Percentiles rank a stretch among this genome's conserved stretches.
phyloP scores from a whole-genome alignment of 768 basidiomycete genomes.

The Gloeopeniophorella convolvens region DNA sequence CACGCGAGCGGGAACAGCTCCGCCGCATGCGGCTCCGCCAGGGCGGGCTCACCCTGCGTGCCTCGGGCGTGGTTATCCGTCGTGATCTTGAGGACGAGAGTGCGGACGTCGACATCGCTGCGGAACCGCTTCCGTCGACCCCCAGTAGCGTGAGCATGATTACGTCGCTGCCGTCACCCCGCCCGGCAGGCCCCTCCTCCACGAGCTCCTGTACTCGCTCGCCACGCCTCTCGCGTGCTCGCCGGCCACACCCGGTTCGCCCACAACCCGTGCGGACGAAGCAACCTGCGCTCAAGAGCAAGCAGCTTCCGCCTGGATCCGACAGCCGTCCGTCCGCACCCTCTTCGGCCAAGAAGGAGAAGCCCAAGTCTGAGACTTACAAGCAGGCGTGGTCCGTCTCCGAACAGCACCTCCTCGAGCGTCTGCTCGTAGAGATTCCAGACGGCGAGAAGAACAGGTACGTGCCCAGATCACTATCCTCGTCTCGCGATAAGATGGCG shows the following conservation, averaged over 20 bases:
- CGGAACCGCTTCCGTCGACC: background rate
- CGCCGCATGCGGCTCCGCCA: slow-evolving; percentile 48
- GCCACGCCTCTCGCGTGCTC: slow-evolving; percentile 3
- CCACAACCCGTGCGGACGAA: slow-evolving; percentile 8
- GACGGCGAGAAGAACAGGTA: slow-evolving; percentile 71
- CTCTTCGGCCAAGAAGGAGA: slow-evolving; percentile 19
- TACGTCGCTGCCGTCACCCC: slow-evolving; percentile 6
- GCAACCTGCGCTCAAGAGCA: background rate
- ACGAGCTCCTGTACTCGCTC: background rate
- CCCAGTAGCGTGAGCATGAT: background rate
- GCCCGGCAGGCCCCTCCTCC: background rate
- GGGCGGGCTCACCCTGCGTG: slow-evolving; percentile 22
- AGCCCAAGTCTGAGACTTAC: slow-evolving; percentile 66
- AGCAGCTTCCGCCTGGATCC: background rate
- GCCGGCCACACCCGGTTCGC: slow-evolving; percentile 1
- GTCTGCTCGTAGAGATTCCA: slow-evolving; percentile 67
- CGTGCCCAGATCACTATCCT: slow-evolving; percentile 19
- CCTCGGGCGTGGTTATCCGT: slow-evolving; percentile 44
- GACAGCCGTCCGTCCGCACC: background rate
- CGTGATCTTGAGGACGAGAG: slow-evolving; percentile 56
- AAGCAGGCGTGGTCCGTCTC: slow-evolving; percentile 73
- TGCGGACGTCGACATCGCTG: slow-evolving; percentile 49
- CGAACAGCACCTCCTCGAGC: slow-evolving; percentile 73
- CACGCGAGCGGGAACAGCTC: slow-evolving; percentile 46
- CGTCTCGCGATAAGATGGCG: background rate